Evolutionary conservation across 2,329 filamentous ascomycete genomes (phyloP).

Genomic region (Claviceps fusiformis): DNA sequence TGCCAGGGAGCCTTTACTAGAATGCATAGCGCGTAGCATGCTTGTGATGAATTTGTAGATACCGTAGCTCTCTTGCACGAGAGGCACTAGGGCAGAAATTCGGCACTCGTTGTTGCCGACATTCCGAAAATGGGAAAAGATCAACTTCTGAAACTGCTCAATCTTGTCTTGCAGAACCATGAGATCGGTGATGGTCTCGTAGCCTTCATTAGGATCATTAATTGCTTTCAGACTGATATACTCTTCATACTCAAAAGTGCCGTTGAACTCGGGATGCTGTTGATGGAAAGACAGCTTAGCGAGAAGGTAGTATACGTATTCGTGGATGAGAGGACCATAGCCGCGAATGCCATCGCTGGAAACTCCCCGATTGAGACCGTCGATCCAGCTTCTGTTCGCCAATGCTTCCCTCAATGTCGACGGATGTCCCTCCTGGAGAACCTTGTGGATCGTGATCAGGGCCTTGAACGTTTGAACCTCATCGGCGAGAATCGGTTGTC

Average conservation of each 20-base stretch:
- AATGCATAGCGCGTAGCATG: slow-evolving; percentile 98
- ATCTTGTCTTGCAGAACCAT: slow-evolving; percentile 98
- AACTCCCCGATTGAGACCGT: slow-evolving; percentile 76
- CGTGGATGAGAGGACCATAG: slow-evolving; percentile 83
- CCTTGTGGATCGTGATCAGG: slow-evolving; percentile 92
- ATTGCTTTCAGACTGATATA: slow-evolving; percentile 97
- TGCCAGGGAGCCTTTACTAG: slow-evolving; percentile 43
- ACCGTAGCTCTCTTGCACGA: slow-evolving; percentile 96
- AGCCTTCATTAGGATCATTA: slow-evolving; percentile 96
- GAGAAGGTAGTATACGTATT: slow-evolving; percentile 92
- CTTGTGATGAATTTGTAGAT: slow-evolving; percentile 99
- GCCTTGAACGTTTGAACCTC: slow-evolving; percentile 99
- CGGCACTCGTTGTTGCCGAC: slow-evolving; percentile 92
- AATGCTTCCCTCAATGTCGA: slow-evolving; percentile 78
- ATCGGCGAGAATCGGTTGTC: slow-evolving; percentile 94
- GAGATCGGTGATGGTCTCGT: slow-evolving; percentile 89
- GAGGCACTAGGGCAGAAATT: slow-evolving; percentile 81
- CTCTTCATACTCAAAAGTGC: slow-evolving; percentile 96
- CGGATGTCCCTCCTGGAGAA: slow-evolving; percentile 91
- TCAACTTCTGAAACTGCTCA: slow-evolving; percentile 94
- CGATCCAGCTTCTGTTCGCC: slow-evolving; percentile 78
- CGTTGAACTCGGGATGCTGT: slow-evolving; percentile 95
- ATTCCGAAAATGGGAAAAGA: slow-evolving; percentile 90
- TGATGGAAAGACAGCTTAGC: slow-evolving; percentile 95
- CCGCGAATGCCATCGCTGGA: slow-evolving; percentile 74